Evolutionary conservation across 768 basidiomycete genomes (phyloP).

Genomic region (Kwoniella sp.): DNA sequence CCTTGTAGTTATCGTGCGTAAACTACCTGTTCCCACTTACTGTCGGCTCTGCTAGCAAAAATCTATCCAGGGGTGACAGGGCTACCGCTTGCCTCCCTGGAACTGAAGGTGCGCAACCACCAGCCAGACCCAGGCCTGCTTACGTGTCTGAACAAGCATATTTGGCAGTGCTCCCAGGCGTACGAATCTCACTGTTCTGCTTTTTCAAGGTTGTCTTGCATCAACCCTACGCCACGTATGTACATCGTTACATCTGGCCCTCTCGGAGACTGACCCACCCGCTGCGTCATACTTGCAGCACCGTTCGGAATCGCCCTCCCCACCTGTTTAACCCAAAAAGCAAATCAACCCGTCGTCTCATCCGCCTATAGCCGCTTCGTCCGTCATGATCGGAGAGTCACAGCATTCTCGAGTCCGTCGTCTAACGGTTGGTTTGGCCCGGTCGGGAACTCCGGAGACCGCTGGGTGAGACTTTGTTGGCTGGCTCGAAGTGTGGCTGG

Average conservation of each 20-base stretch:
- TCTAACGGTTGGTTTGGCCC: too few species aligned
- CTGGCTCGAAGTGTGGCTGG: too few species aligned
- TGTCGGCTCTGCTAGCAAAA: too few species aligned
- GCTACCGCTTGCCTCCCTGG: too few species aligned
- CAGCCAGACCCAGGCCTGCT: not conserved
- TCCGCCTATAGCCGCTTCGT: not conserved
- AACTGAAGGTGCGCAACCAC: too few species aligned
- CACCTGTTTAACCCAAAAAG: not conserved
- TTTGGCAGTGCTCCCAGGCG: not conserved
- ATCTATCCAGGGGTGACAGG: too few species aligned
- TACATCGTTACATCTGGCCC: not conserved
- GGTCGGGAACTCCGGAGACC: too few species aligned
- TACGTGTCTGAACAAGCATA: not conserved
- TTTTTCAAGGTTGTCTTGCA: not conserved
- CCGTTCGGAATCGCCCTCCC: not conserved
- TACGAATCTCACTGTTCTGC: not conserved
- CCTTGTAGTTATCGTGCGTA: too few species aligned
- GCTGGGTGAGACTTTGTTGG: too few species aligned
- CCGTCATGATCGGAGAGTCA: conserved; percentile 1
- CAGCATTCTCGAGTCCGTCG: too few species aligned
- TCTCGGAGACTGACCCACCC: not conserved
- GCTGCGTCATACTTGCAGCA: not conserved
- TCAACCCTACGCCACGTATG: not conserved
- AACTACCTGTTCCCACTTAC: too few species aligned
- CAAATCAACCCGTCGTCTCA: not conserved